Conservation (phyloP, 108 stramenopile species). For the Halocafeteria seosinensis region DNA sequence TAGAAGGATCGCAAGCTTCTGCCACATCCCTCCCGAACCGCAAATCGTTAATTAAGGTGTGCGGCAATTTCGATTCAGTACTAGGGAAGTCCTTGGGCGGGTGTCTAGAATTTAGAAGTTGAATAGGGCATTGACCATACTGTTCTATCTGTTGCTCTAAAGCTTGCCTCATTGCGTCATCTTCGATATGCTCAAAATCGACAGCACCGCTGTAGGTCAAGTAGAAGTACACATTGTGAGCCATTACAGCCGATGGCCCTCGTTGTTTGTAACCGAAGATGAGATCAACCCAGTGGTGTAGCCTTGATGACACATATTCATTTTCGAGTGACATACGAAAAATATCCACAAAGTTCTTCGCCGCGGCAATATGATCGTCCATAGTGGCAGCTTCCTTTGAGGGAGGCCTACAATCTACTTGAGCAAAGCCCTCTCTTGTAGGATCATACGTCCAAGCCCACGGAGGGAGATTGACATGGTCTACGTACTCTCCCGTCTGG, state of each 20-base stretch:
- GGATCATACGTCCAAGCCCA: slow-evolving; percentile 24
- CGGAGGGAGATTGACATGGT: slow-evolving; percentile 37
- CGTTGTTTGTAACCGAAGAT: slow-evolving; percentile 87
- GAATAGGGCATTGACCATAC: slow-evolving; percentile 42
- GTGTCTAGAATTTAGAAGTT: slow-evolving; percentile 32
- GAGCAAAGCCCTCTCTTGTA: too few relatives aligned
- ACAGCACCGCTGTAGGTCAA: slow-evolving; percentile 91
- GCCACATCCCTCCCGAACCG: too few relatives aligned
- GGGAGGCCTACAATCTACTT: too few relatives aligned
- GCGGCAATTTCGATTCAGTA: slow-evolving; percentile 5
- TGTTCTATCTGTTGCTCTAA: slow-evolving; percentile 50
- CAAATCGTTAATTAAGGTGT: not conserved
- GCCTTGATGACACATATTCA: slow-evolving; percentile 62
- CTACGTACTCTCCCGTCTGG: slow-evolving; percentile 17
- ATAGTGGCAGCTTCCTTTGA: slow-evolving; percentile 21
- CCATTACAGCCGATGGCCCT: slow-evolving; percentile 55
- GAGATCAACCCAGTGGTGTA: slow-evolving; percentile 87
- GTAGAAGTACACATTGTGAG: slow-evolving; percentile 81
- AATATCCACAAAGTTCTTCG: slow-evolving; percentile 17
- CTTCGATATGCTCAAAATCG: slow-evolving; percentile 66
- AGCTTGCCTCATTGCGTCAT: slow-evolving; percentile 62
- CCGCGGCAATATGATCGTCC: not conserved
- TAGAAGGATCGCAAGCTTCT: too few relatives aligned
- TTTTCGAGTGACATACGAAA: slow-evolving; percentile 47
- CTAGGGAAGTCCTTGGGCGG: slow-evolving; percentile 6